These are phyloP conservation scores for Eremothecium sinecaudum DNA, from an alignment of 1,139 yeast genomes.

Conservation along the genomic window DNA sequence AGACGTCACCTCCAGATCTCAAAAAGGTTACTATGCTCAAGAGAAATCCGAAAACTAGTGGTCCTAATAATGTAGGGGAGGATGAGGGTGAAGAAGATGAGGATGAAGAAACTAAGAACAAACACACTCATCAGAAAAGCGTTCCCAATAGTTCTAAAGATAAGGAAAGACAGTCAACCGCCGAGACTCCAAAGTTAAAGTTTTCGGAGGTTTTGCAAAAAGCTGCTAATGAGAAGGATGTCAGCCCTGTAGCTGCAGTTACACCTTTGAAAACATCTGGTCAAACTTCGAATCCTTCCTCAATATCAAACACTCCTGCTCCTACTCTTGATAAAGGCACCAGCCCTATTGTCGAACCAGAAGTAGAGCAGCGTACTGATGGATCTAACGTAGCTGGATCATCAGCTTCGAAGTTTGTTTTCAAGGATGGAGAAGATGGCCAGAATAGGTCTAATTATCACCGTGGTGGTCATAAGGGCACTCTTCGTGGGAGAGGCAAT, in stretches of 20 bases:
- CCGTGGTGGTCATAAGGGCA: conserved; percentile 11
- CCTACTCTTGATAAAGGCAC: not conserved
- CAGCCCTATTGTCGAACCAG: not conserved
- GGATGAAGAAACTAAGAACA: not conserved
- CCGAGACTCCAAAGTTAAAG: conserved; percentile 1
- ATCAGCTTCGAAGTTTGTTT: conserved; percentile 8
- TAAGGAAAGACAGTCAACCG: not conserved
- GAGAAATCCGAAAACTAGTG: conserved; percentile 12
- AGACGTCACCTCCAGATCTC: conserved; percentile 2
- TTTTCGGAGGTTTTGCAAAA: conserved; percentile 4
- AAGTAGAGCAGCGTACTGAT: conserved; percentile 1
- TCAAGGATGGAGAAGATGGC: conserved; percentile 10
- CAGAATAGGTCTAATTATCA: conserved; percentile 4
- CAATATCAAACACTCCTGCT: not conserved
- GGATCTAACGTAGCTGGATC: conserved; percentile 3
- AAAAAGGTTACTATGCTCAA: conserved; percentile 12
- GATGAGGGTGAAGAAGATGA: conserved; percentile 6
- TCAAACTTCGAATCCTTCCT: not conserved
- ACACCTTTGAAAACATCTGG: not conserved
- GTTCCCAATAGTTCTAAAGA: not conserved
- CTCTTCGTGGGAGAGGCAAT: conserved; percentile 9
- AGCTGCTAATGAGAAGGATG: conserved; percentile 5
- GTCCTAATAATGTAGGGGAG: conserved; percentile 10
- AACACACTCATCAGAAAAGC: not conserved
- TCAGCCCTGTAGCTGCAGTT: not conserved